Percentiles rank a stretch among this genome's conserved stretches.
Conservation (phyloP, 441 rosid species). For the Bocquillonia castaneifolia region DNA sequence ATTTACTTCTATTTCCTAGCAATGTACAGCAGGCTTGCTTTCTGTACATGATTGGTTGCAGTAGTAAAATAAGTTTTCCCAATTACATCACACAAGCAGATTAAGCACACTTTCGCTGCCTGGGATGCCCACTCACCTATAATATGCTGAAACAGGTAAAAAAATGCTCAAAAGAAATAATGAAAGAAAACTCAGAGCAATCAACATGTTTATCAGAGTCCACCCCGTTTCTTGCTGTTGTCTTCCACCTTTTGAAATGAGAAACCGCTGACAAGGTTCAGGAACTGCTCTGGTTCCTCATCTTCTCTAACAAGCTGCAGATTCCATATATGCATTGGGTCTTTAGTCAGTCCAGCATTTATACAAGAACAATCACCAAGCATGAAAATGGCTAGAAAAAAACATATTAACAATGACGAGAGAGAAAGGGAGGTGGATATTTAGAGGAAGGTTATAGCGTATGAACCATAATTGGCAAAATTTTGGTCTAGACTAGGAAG, state of each 20-base stretch:
- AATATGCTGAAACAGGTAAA: constrained; percentile 16
- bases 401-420: background rate
- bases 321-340: background rate
- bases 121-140: constrained; percentile 35
- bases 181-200: constrained; percentile 11
- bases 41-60: constrained; percentile 35
- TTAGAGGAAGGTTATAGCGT: too few relatives aligned
- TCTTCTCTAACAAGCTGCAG: constrained; percentile 42
- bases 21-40: constrained; percentile 26
- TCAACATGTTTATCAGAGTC: background rate
- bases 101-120: constrained; percentile 24
- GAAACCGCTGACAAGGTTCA: constrained; percentile 29
- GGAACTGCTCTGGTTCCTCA: constrained; percentile 43
- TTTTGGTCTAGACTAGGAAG: too few relatives aligned
- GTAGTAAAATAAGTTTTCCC: constrained; percentile 12
- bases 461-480: too few relatives aligned
- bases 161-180: background rate
- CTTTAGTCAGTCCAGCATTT: constrained; percentile 10
- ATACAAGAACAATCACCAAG: background rate
- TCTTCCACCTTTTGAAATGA: constrained; percentile 30
- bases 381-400: background rate
- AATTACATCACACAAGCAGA: constrained; percentile 39
- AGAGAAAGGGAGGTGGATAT: background rate
- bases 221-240: constrained; percentile 11
- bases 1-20: constrained; percentile 27